Percentiles rank a stretch among this genome's conserved stretches.
phyloP scores from a whole-genome alignment of 2,329 filamentous ascomycete genomes.

The Penicillium palitans region DNA sequence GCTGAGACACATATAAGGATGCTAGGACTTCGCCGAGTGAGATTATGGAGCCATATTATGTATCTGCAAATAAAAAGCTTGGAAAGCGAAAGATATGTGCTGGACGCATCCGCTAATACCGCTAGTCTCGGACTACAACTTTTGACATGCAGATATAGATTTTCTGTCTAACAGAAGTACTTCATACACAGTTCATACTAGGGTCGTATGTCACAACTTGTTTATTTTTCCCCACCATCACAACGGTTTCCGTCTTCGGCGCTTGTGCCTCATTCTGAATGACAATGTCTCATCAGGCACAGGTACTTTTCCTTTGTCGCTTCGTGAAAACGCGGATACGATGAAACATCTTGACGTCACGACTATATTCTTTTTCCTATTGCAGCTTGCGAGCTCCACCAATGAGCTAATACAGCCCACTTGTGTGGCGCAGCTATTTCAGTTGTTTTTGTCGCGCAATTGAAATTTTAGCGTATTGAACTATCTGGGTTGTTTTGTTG shows the following conservation, averaged over 20 bases:
- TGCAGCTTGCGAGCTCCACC: constrained; percentile 12
- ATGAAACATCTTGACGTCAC: constrained; percentile 29
- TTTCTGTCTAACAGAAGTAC: not conserved
- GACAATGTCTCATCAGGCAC: constrained; percentile 17
- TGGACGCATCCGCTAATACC: not conserved
- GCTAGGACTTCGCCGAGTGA: not conserved
- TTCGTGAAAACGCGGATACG: constrained; percentile 5
- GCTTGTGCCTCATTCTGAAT: constrained; percentile 14
- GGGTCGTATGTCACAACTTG: not conserved
- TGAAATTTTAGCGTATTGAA: constrained; percentile 1
- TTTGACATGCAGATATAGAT: not conserved
- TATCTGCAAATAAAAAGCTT: not conserved
- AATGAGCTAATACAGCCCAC: constrained; percentile 19
- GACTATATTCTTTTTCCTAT: constrained; percentile 17
- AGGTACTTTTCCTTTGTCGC: constrained; percentile 1
- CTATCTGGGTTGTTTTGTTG: not conserved
- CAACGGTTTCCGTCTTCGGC: not conserved
- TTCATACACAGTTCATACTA: not conserved
- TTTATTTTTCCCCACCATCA: not conserved
- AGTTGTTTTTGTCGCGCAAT: not conserved
- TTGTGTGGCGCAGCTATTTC: constrained; percentile 24
- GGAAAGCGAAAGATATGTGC: not conserved
- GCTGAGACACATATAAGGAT: not conserved
- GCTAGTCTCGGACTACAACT: not conserved
- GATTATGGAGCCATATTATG: not conserved